Evolutionary conservation across 352 stramenopile genomes (phyloP).

Genomic region (Phytophthora podocarpi): DNA sequence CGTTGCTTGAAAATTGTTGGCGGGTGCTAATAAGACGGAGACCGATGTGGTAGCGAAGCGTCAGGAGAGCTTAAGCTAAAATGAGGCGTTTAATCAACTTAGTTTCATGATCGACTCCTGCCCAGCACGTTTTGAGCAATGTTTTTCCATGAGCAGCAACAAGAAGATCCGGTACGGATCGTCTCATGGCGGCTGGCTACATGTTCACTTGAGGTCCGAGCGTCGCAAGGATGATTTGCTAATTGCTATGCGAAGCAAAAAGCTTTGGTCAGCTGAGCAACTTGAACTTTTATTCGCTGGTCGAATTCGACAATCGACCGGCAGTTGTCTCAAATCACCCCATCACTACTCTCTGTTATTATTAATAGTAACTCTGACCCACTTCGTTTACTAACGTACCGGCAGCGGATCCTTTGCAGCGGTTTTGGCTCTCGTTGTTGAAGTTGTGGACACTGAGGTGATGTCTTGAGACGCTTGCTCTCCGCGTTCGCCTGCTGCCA

Average conservation of each 20-base stretch:
- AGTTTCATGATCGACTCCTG: too few species aligned
- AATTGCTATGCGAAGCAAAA: conserved; percentile 5
- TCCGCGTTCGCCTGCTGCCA: too few species aligned
- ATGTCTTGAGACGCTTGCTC: too few species aligned
- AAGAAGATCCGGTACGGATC: too few species aligned
- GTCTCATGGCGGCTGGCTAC: too few species aligned
- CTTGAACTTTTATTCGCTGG: conserved; percentile 9
- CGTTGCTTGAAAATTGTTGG: conserved; percentile 41
- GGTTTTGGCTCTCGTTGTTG: conserved; percentile 2
- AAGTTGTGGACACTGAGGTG: conserved; percentile 6
- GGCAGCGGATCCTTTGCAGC: neutral
- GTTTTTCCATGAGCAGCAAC: too few species aligned
- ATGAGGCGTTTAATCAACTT: too few species aligned
- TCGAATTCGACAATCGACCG: conserved; percentile 3
- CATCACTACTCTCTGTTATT: neutral
- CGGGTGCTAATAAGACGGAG: conserved; percentile 39
- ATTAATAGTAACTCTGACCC: neutral
- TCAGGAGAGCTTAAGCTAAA: too few species aligned
- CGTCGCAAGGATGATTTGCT: neutral
- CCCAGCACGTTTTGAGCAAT: too few species aligned
- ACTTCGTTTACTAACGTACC: neutral
- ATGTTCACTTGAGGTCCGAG: neutral
- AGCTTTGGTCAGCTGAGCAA: neutral
- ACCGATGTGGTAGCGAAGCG: too few species aligned
- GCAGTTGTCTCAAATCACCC: neutral